Evolutionary conservation across 2,329 filamentous ascomycete genomes (phyloP), one percentile per base, ranked within the genome.

Genomic region (Lasiodiplodia sp.): DNA sequence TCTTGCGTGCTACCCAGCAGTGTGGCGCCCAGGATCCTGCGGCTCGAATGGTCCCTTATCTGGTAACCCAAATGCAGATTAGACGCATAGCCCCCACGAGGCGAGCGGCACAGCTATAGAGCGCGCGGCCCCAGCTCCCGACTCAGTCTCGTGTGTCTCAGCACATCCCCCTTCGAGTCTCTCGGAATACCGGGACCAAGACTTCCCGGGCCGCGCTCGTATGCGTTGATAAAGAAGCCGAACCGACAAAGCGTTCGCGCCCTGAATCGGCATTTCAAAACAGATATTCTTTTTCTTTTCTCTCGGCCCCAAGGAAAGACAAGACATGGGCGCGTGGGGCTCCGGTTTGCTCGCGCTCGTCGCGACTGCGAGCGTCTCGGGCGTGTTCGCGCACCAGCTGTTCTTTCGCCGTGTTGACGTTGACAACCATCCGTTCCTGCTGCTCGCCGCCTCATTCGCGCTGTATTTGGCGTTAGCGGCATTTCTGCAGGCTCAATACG

Each of bases 321-420:
- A 21, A 37, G n/a, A 56, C 25, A 56, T 56, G 53, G 53, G 28
- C 16, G 28, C 28, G 28, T 56, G 28, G 28, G 51, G 51, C 51
- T 53, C 51, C 51, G 51, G 51, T 53, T 37, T 56, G 28, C 53
- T 56, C 53, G 53, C 53, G 28, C 53, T 56, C 28, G 28, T 56
- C 14, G 53, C 53, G 28, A 56, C 53, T 37, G 25, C 53, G 8
- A 34, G 53, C 53, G 28, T 56, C 28, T 56, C 53, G 4, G 53
- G 53, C 25, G 53, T 56, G 28, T 56, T 56, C 31, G 53, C 53
- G 7, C 53, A 56, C 31, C 53, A 56, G 53, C 53, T 56, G 14
- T 56, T 56, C 28, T 56, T 56, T 8, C 53, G 53, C 53, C 53
- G 53, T 37, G 28, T 56, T 18, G 28, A 56, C 6, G 53, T 56